A percentile compares a stretch with the other conserved stretches of the same genome.
Conservation (phyloP, 139 green algal genomes). For the Trebouxia sp. region DNA sequence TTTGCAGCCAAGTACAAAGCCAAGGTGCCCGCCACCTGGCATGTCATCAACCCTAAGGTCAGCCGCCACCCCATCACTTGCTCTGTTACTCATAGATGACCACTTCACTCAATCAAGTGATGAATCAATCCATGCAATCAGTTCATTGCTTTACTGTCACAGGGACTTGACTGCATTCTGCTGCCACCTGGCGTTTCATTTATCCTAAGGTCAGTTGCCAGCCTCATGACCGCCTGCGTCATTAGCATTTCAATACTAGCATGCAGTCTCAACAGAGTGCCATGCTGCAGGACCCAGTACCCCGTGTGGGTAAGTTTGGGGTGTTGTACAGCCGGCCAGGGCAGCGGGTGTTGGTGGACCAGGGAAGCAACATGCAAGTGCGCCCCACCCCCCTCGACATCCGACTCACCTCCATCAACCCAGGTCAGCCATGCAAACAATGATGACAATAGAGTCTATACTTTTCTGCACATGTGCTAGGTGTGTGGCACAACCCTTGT, state of each 20-base stretch:
- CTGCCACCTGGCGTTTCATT: too few relatives aligned
- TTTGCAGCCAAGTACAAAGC: conserved; percentile 53
- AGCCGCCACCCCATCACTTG: too few relatives aligned
- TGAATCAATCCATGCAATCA: too few relatives aligned
- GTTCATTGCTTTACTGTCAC: too few relatives aligned
- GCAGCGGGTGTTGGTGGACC: conserved; percentile 32
- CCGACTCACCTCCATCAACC: not conserved
- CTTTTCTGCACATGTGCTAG: not conserved
- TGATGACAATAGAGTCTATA: too few relatives aligned
- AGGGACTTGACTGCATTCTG: too few relatives aligned
- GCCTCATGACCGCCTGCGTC: too few relatives aligned
- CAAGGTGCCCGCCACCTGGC: conserved; percentile 57
- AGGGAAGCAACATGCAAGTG: not conserved
- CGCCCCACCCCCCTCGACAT: not conserved
- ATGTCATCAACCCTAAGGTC: conserved; percentile 75
- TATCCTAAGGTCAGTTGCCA: too few relatives aligned
- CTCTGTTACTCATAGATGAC: too few relatives aligned
- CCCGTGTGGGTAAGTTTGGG: conserved; percentile 36
- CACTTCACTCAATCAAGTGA: too few relatives aligned
- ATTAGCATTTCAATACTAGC: too few relatives aligned
- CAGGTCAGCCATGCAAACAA: not conserved
- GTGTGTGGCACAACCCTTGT: not conserved
- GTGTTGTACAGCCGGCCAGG: conserved; percentile 41
- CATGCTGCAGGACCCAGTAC: conserved; percentile 39
- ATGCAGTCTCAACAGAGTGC: too few relatives aligned